Evolutionary conservation across 768 basidiomycete genomes (phyloP).

Genomic region (Russula foetens): DNA sequence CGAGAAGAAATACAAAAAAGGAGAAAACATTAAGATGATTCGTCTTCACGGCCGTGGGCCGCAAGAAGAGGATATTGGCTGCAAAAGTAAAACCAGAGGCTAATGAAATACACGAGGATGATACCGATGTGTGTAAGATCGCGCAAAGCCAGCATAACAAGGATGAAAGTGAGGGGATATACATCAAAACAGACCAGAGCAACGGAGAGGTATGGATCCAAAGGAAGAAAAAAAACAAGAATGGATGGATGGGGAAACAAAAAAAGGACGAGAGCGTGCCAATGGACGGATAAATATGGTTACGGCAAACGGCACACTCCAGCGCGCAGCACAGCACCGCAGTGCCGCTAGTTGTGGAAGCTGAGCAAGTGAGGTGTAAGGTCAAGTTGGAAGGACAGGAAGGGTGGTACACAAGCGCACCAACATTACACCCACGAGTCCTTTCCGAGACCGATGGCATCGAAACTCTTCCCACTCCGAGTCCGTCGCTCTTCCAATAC

Average conservation of each 20-base stretch:
- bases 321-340: constrained; percentile 17
- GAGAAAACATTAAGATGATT: constrained; percentile 7
- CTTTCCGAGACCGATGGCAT: constrained; percentile 70
- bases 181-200: constrained; percentile 15
- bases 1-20: constrained; percentile 11
- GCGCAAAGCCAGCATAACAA: constrained; percentile 15
- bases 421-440: constrained; percentile 63
- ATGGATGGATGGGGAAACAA: not conserved
- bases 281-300: constrained; percentile 11
- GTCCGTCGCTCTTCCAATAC: constrained; percentile 67
- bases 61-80: constrained; percentile 16
- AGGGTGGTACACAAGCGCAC: constrained; percentile 30
- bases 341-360: not conserved
- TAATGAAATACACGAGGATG: constrained; percentile 19
- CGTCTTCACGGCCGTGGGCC: not conserved
- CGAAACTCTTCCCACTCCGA: constrained; percentile 81
- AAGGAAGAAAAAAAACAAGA: constrained; percentile 15
- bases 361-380: not conserved
- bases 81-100: constrained; percentile 3
- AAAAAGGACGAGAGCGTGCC: not conserved
- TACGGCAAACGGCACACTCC: constrained; percentile 20
- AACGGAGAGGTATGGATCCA: constrained; percentile 8
- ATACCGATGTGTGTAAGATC: constrained; percentile 16
- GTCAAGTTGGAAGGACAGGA: not conserved
- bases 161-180: constrained; percentile 12